Conservation (phyloP, 352 stramenopile genomes). For the Globisporangium apiculatum region DNA sequence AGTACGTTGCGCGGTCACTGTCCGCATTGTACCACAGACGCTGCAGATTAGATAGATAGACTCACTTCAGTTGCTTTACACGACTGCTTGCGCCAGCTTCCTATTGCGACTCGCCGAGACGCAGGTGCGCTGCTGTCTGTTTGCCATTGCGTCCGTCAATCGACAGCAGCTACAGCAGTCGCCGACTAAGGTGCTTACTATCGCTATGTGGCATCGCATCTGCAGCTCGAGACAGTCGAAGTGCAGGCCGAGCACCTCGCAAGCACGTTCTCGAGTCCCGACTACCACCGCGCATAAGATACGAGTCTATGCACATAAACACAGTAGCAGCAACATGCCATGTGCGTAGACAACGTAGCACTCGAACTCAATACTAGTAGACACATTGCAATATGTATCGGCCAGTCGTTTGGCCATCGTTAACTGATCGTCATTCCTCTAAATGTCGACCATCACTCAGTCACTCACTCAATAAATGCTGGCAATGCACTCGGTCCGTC, state of each 20-base stretch:
- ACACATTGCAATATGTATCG: background rate
- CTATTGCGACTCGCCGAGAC: conserved; percentile 64
- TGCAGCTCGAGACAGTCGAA: conserved; percentile 62
- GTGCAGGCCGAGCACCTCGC: conserved; percentile 61
- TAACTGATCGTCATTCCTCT: no score
- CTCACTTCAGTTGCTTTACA: background rate
- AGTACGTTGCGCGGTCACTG: conserved; percentile 17
- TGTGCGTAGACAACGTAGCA: no score
- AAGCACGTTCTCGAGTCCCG: conserved; percentile 49
- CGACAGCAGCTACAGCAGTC: no score
- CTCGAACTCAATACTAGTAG: no score
- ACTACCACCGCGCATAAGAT: conserved; percentile 44
- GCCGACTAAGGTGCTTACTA: no score
- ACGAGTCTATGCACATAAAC: conserved; percentile 4
- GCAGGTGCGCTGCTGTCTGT: conserved; percentile 18
- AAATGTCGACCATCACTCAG: no score
- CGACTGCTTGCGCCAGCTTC: background rate
- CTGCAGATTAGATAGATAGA: background rate
- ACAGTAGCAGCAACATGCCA: conserved; percentile 1
- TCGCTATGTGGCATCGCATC: no score
- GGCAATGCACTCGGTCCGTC: conserved; percentile 10
- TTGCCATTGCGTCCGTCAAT: no score
- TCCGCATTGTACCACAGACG: no score
- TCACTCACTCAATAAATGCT: conserved; percentile 1
- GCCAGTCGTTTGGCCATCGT: no score